Evolutionary conservation across 768 basidiomycete genomes (phyloP).

Genomic region (Russula ochroleuca): DNA sequence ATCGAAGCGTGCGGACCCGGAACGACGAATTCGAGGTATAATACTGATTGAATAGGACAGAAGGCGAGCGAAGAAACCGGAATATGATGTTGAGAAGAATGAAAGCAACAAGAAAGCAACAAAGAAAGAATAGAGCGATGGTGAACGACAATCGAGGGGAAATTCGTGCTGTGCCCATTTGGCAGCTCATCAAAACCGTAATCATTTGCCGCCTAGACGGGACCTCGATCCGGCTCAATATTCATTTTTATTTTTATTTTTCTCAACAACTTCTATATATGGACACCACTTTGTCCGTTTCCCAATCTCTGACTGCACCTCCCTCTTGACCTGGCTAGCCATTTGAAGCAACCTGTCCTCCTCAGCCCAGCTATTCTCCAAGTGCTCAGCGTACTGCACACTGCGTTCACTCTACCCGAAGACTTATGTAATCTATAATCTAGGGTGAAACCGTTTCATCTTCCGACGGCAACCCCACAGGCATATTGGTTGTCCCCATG

Average conservation of each 20-base stretch:
- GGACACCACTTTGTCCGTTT: not conserved
- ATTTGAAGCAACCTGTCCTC: not conserved
- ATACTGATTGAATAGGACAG: not conserved
- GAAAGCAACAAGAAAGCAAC: slow-evolving; percentile 4
- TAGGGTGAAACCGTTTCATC: not conserved
- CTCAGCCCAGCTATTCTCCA: not conserved
- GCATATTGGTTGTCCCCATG: no score
- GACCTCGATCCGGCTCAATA: not conserved
- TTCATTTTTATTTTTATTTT: not conserved
- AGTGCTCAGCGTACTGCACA: no score
- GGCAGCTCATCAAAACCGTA: not conserved
- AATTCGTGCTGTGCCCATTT: not conserved
- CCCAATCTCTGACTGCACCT: not conserved
- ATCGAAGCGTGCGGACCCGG: not conserved
- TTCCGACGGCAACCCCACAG: no score
- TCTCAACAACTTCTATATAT: not conserved
- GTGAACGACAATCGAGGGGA: slow-evolving; percentile 6
- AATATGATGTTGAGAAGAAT: slow-evolving; percentile 7
- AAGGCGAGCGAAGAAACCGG: not conserved
- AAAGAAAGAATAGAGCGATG: not conserved
- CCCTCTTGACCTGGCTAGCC: not conserved
- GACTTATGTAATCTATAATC: not conserved
- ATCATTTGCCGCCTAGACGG: not conserved
- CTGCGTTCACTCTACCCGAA: not conserved
- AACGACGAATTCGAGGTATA: not conserved